Evolutionary conservation across 2,329 filamentous ascomycete species (phyloP).

Genomic region (Ceratocystis cacaofunesta): DNA sequence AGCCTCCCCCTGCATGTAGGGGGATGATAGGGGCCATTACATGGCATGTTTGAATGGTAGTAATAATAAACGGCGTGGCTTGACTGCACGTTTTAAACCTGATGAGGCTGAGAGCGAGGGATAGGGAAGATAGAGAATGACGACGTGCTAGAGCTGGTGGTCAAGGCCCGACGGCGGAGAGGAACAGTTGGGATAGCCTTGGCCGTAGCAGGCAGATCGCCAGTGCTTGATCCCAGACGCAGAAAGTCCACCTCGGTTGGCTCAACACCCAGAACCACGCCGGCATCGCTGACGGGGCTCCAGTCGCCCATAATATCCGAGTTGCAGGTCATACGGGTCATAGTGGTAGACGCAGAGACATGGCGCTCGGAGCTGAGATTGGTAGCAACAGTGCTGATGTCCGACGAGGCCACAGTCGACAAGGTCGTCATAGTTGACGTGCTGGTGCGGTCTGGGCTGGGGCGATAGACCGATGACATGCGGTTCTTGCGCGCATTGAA

Average conservation of each 20-base stretch:
- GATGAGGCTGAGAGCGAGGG: conserved; percentile 22
- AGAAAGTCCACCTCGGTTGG: conserved; percentile 13
- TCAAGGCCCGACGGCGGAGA: conserved; percentile 30
- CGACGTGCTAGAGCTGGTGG: conserved; percentile 32
- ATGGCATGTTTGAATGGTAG: background rate
- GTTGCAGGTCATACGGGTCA: conserved; percentile 39
- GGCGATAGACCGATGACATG: conserved; percentile 22
- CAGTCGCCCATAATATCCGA: conserved; percentile 22
- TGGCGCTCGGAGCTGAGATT: conserved; percentile 36
- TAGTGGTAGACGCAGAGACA: conserved; percentile 39
- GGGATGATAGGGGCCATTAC: background rate
- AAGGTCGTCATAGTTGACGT: conserved; percentile 35
- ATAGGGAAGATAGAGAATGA: conserved; percentile 33
- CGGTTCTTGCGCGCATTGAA: conserved; percentile 18
- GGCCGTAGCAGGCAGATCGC: conserved; percentile 15
- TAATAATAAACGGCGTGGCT: too few species aligned
- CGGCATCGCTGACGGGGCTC: conserved; percentile 21
- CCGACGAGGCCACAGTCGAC: conserved; percentile 23
- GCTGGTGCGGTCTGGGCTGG: conserved; percentile 33
- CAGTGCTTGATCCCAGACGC: conserved; percentile 14
- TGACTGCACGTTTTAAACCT: background rate
- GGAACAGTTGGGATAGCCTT: conserved; percentile 8
- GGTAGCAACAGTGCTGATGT: conserved; percentile 24
- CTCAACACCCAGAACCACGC: conserved; percentile 14
- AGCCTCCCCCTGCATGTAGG: background rate